Conservation (phyloP, 1,284 basidiomycete genomes). For the Ustilago sp. region DNA sequence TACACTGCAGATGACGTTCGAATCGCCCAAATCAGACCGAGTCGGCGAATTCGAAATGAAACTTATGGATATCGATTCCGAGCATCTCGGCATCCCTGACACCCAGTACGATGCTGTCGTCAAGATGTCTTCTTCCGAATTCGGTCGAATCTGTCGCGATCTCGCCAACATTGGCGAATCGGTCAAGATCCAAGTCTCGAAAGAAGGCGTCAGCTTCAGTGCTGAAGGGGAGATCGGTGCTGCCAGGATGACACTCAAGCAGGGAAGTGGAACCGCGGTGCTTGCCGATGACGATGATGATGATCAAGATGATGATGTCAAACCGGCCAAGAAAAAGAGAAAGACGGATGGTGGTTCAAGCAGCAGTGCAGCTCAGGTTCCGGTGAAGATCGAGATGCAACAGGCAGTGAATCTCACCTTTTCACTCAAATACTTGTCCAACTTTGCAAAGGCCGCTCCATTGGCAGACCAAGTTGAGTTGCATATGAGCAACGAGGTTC, state of each 20-base stretch:
- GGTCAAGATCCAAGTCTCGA: conserved; percentile 94
- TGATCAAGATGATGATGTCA: conserved; percentile 61
- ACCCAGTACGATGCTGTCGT: conserved; percentile 97
- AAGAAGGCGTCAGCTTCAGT: conserved; percentile 95
- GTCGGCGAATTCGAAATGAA: conserved; percentile 99
- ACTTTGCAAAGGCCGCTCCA: conserved; percentile 92
- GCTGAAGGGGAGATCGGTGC: conserved; percentile 95
- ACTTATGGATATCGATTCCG: conserved; percentile 96
- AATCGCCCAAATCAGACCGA: conserved; percentile 89
- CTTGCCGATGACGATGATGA: conserved; percentile 64
- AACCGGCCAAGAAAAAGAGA: conserved; percentile 60
- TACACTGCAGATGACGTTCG: conserved; percentile 87
- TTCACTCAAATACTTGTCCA: conserved; percentile 95
- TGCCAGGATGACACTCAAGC: conserved; percentile 87
- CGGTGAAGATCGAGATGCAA: conserved; percentile 65
- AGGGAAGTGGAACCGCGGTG: conserved; percentile 72
- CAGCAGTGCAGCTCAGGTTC: conserved; percentile 67
- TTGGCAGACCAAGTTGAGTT: conserved; percentile 78
- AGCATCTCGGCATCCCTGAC: conserved; percentile 96
- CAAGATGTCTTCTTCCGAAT: conserved; percentile 87
- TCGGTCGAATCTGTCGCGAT: conserved; percentile 92
- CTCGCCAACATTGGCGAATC: conserved; percentile 91
- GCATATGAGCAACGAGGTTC: conserved; percentile 65
- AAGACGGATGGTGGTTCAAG: conserved; percentile 43
- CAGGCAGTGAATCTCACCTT: conserved; percentile 93